Base-by-base conservation (phyloP, 2,329 filamentous ascomycete genomes). In the Lachnellula occidentalis region DNA sequence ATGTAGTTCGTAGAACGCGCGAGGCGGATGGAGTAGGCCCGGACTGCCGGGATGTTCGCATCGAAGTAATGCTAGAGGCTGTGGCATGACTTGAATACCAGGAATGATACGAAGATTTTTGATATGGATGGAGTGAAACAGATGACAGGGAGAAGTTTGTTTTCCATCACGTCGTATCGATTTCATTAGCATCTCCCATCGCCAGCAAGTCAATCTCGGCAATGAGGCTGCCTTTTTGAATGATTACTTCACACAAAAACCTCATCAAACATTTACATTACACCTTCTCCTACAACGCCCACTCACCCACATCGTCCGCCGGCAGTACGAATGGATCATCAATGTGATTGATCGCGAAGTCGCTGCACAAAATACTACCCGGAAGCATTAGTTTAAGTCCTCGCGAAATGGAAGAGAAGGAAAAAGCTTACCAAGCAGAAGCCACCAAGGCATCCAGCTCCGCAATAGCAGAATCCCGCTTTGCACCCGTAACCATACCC, bases 371-470 rank as follows among this genome's bases (percentile, higher is more conserved):
- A 52, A 97, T 91, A 76, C 92, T 94, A 63, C 11, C 56, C n/a
- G 11, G 8, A 12, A 17, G 4, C 11, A 45, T 57, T 53, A 59
- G 56, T 19, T 27, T 37, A 12, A n/a, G 5, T 50, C 19, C 42
- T 8, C 37, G 24, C 15, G 2, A 24, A 12, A 39, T 1, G 41
- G 4, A 8, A 43, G n/a, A 31, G 48, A 51, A 51, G 48, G 34
- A 53, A 3, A 6, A 21, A 54, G 76, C 79, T 74, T 72, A 95
- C 90, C 92, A 99, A 68, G 89, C 85, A 56, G 88, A 88, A 45
- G 91, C 94, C 58, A 99, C 88, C 64, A 97, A 72, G n/a, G 83
- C 88, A 74, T 99, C 94, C 68, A 99, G 74, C 75, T 99, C 94
- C 62, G 82, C 84, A 48, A 96, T 87, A 65, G 92, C 87, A 48